These are phyloP conservation scores for Mortierella hygrophila DNA, from an alignment of 192 early-diverging fungal genomes.

Conservation along the genomic window DNA sequence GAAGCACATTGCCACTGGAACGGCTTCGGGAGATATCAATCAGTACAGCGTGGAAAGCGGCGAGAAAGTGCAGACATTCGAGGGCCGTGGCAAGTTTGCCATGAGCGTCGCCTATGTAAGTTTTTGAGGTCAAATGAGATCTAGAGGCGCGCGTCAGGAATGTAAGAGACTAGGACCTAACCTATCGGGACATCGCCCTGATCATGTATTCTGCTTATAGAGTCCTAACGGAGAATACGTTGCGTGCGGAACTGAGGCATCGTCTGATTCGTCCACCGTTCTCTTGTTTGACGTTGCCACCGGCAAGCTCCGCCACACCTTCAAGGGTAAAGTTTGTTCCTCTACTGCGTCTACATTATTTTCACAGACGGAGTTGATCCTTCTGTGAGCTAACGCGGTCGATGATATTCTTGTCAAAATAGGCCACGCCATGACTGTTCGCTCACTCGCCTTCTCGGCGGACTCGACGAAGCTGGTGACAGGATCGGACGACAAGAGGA, in stretches of 20 bases:
- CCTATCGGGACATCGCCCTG: neutral
- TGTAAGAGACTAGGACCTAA: neutral
- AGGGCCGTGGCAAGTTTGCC: constrained; percentile 82
- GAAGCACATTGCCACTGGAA: constrained; percentile 76
- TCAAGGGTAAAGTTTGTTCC: constrained; percentile 55
- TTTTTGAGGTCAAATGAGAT: neutral
- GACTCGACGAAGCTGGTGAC: constrained; percentile 77
- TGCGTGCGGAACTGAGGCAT: constrained; percentile 81
- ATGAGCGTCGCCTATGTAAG: constrained; percentile 84
- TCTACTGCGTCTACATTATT: neutral
- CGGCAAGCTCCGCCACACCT: constrained; percentile 72
- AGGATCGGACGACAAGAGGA: constrained; percentile 87
- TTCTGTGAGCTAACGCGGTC: neutral
- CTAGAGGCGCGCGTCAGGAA: neutral
- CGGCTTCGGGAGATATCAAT: constrained; percentile 80
- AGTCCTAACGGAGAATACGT: constrained; percentile 82
- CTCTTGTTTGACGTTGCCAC: constrained; percentile 79
- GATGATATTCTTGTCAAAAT: neutral
- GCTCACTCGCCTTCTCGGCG: constrained; percentile 80
- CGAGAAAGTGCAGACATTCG: constrained; percentile 73
- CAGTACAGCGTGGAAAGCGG: constrained; percentile 77
- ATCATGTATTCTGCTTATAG: constrained; percentile 43
- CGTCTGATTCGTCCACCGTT: constrained; percentile 65
- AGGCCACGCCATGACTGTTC: constrained; percentile 84
- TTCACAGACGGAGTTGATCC: neutral